phyloP scores from a whole-genome alignment of 2,329 filamentous ascomycete genomes.

The Remersonia thermophila region DNA sequence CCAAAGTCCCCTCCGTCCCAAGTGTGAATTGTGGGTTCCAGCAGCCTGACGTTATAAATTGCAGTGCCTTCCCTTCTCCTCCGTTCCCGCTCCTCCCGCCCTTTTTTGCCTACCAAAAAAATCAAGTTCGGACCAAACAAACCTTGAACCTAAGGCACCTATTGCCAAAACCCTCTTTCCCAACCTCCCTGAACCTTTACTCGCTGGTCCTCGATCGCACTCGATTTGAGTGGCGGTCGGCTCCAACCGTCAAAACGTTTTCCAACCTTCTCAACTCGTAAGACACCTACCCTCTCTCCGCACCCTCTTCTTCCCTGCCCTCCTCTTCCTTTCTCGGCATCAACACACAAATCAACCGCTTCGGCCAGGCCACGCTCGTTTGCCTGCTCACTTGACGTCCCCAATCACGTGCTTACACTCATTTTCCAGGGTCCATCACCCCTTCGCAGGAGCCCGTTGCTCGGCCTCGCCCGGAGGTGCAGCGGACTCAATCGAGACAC shows the following conservation, averaged over 20 bases:
- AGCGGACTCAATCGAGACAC: conserved; percentile 52
- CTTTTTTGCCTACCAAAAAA: too few relatives aligned
- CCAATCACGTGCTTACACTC: conserved; percentile 2
- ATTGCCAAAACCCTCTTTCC: too few relatives aligned
- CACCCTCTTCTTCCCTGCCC: conserved; percentile 9
- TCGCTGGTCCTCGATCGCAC: conserved; percentile 35
- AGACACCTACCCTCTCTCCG: conserved; percentile 25
- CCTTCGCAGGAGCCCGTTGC: conserved; percentile 93
- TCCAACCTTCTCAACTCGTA: conserved; percentile 97
- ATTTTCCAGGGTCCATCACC: conserved; percentile 66
- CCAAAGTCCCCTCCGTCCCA: too few relatives aligned
- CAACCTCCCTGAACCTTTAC: too few relatives aligned
- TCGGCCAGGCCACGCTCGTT: too few relatives aligned
- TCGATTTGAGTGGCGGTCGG: conserved; percentile 45
- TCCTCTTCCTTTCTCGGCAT: neutral
- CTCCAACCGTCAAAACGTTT: conserved; percentile 76
- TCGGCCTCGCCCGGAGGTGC: conserved; percentile 76
- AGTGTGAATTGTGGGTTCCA: too few relatives aligned
- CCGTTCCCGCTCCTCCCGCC: conserved; percentile 5
- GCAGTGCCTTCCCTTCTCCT: neutral
- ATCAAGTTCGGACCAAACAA: too few relatives aligned
- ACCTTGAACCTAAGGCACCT: too few relatives aligned
- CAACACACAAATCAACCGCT: too few relatives aligned
- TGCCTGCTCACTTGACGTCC: neutral
- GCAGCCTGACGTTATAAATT: too few relatives aligned